These are phyloP conservation scores for Liquidambar formosana DNA, from an alignment of 164 flowering plant genomes.

Conservation along the genomic window DNA sequence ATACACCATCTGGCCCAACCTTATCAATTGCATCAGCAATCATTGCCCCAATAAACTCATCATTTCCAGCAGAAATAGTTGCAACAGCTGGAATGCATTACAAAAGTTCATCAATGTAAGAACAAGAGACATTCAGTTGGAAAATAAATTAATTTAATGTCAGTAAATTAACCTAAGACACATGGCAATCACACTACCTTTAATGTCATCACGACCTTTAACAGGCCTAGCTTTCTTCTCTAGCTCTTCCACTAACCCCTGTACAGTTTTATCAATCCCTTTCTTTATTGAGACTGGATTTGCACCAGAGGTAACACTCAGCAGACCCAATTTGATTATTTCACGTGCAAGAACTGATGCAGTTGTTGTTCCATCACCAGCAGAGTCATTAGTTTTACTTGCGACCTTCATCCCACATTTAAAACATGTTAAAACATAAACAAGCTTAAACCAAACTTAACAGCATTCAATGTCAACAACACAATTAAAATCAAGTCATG, in stretches of 20 bases:
- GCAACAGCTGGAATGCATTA: constrained; percentile 69
- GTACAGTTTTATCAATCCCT: constrained; percentile 93
- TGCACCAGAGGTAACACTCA: constrained; percentile 95
- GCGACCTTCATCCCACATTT: constrained; percentile 65
- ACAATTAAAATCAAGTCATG: too few relatives aligned
- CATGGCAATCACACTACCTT: constrained; percentile 48
- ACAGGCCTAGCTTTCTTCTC: constrained; percentile 89
- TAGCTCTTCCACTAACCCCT: constrained; percentile 65
- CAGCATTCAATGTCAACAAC: too few relatives aligned
- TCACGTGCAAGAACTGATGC: constrained; percentile 94
- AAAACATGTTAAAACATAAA: constrained; percentile 6
- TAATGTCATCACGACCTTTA: constrained; percentile 85
- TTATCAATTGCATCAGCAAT: constrained; percentile 98
- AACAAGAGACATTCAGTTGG: background rate
- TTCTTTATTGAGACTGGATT: constrained; percentile 88
- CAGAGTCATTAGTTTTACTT: constrained; percentile 95
- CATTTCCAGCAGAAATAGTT: constrained; percentile 94
- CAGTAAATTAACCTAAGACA: background rate
- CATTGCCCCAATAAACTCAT: constrained; percentile 87
- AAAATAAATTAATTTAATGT: background rate
- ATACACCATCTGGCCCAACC: constrained; percentile 98
- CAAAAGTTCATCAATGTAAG: background rate
- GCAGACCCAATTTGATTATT: constrained; percentile 84
- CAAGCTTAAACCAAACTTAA: background rate
- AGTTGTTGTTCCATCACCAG: constrained; percentile 99